phyloP scores from a whole-genome alignment of 2,329 filamentous ascomycete genomes.

The Fusarium napiforme region DNA sequence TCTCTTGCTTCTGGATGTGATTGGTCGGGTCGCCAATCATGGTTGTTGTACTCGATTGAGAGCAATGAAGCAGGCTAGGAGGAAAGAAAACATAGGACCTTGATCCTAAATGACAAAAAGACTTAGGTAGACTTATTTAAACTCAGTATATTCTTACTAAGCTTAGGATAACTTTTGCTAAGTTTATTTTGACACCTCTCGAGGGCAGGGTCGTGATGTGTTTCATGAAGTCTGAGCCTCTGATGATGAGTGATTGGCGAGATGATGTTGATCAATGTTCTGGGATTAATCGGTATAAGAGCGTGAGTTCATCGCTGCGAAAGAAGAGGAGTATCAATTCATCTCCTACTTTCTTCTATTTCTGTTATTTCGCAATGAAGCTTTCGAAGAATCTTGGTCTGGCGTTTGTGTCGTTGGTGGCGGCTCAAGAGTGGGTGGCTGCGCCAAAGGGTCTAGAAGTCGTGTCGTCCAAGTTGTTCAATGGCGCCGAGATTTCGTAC shows the following conservation, averaged over 20 bases:
- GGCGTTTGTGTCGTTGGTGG: not conserved
- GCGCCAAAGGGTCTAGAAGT: not conserved
- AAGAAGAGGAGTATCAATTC: not conserved
- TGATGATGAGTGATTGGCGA: not conserved
- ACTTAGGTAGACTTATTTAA: too few species aligned
- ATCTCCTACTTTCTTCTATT: not conserved
- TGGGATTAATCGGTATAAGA: not conserved
- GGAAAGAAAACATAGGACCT: too few species aligned
- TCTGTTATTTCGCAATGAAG: not conserved
- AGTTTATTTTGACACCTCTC: too few species aligned
- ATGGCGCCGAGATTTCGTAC: constrained; percentile 37
- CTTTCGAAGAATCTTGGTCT: not conserved
- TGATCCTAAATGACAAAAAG: too few species aligned
- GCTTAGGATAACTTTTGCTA: too few species aligned
- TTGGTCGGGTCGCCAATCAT: constrained; percentile 17
- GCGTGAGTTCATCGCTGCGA: too few species aligned
- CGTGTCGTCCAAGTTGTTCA: constrained; percentile 15
- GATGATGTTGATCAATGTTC: not conserved
- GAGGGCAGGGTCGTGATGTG: too few species aligned
- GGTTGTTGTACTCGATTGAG: not conserved
- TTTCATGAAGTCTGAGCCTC: constrained; percentile 3
- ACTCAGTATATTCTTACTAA: too few species aligned
- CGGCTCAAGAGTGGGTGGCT: constrained; percentile 4
- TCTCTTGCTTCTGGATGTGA: not conserved
- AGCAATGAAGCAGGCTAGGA: not conserved